These are phyloP conservation scores for Verticillium longisporum DNA, from an alignment of 2,329 filamentous ascomycete genomes.

Conservation along the genomic window DNA sequence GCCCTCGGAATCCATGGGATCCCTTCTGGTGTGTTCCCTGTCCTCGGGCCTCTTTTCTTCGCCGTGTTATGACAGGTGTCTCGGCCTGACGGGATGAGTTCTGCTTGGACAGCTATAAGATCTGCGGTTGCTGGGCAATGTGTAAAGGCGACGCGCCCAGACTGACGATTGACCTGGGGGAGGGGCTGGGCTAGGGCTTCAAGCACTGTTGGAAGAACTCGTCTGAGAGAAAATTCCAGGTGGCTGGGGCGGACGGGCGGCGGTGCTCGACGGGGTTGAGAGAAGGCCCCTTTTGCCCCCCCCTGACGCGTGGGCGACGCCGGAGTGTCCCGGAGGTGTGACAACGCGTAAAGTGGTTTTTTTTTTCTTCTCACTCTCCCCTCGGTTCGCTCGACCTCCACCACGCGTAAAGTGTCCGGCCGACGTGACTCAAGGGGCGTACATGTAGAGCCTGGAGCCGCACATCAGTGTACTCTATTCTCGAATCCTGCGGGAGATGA, in stretches of 20 bases:
- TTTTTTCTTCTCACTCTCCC: not conserved
- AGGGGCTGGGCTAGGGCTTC: too few relatives aligned
- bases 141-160: not conserved
- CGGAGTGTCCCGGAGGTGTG: not conserved
- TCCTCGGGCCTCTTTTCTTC: not conserved
- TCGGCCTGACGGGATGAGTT: not conserved
- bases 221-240: not conserved
- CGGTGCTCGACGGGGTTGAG: not conserved
- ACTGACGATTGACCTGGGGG: not conserved
- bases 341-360: not conserved
- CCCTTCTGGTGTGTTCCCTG: not conserved
- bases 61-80: not conserved
- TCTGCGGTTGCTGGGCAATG: not conserved
- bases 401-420: not conserved
- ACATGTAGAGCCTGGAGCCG: not conserved
- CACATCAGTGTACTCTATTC: not conserved
- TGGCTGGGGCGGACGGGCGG: not conserved
- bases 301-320: not conserved
- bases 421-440: not conserved
- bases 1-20: not conserved
- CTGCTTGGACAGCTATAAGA: not conserved
- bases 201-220: too few relatives aligned
- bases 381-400: too few relatives aligned
- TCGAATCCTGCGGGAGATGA: not conserved
- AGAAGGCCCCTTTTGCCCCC: not conserved